Conservation (phyloP, 1,284 basidiomycete species). For the Coniferiporia sulphurascens region DNA sequence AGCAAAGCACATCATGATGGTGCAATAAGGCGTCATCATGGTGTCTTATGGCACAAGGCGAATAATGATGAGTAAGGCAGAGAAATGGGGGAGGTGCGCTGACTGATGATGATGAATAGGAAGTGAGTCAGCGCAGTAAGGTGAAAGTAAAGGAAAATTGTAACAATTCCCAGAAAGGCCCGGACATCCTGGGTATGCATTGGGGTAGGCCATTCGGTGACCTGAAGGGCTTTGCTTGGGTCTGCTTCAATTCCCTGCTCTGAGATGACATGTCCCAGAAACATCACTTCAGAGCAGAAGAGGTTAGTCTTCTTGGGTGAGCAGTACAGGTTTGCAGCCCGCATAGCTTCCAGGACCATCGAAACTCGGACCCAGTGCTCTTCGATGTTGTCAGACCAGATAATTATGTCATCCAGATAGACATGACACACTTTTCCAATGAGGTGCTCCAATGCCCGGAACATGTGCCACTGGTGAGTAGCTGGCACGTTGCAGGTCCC, state of each 20-base stretch:
- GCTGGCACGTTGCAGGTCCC: no score
- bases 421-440: conserved; percentile 37
- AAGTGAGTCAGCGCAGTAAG: no score
- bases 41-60: no score
- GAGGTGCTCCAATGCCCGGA: conserved; percentile 25
- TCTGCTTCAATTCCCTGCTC: conserved; percentile 30
- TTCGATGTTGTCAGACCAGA: conserved; percentile 33
- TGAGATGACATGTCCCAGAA: conserved; percentile 35
- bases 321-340: conserved; percentile 23
- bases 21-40: no score
- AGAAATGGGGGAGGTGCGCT: no score
- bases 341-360: conserved; percentile 27
- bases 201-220: conserved; percentile 34
- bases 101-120: no score
- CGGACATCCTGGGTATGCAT: conserved; percentile 26
- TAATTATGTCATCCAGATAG: conserved; percentile 42
- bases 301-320: conserved; percentile 30
- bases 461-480: conserved; percentile 32
- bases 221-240: conserved; percentile 27
- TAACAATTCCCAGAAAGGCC: conserved; percentile 37
- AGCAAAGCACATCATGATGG: no score
- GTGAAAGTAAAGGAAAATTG: no score
- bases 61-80: no score
- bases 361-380: conserved; percentile 32
- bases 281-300: conserved; percentile 26